Evolutionary conservation across 768 basidiomycete species (phyloP).

Genomic region (Podaxis sp.): DNA sequence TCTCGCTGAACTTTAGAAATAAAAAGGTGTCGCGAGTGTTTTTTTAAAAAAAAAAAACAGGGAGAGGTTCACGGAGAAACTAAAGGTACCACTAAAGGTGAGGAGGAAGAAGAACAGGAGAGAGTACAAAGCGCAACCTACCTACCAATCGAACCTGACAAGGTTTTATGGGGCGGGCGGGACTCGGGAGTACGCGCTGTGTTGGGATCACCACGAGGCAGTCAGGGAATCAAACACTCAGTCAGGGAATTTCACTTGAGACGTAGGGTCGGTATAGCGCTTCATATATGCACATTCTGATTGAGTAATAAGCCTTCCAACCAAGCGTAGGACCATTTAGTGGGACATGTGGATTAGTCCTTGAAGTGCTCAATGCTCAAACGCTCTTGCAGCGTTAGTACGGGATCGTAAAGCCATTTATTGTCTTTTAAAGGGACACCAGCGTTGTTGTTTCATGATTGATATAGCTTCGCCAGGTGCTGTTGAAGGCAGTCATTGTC

Average conservation of each 20-base stretch:
- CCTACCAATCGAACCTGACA: neutral
- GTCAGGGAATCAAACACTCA: neutral
- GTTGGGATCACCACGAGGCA: slow-evolving; percentile 13
- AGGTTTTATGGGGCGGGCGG: slow-evolving; percentile 5
- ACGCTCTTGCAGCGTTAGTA: neutral
- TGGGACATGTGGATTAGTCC: neutral
- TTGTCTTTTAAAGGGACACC: neutral
- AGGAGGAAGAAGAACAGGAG: neutral
- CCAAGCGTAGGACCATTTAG: neutral
- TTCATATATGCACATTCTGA: neutral
- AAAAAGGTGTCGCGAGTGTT: neutral
- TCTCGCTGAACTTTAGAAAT: neutral
- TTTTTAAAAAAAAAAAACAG: neutral
- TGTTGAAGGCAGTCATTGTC: too few relatives aligned
- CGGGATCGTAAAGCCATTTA: neutral
- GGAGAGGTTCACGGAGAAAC: neutral
- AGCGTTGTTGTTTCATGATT: too few relatives aligned
- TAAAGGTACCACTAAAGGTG: neutral
- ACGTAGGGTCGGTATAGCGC: neutral
- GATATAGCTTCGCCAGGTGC: too few relatives aligned
- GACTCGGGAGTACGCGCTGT: neutral
- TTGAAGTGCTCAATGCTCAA: neutral
- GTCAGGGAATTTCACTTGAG: neutral
- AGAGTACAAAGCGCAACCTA: neutral
- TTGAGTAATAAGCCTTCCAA: neutral